Evolutionary conservation across 2,329 filamentous ascomycete species (phyloP), one percentile per base, ranked within the genome.

Genomic region (Colletotrichum sp.): DNA sequence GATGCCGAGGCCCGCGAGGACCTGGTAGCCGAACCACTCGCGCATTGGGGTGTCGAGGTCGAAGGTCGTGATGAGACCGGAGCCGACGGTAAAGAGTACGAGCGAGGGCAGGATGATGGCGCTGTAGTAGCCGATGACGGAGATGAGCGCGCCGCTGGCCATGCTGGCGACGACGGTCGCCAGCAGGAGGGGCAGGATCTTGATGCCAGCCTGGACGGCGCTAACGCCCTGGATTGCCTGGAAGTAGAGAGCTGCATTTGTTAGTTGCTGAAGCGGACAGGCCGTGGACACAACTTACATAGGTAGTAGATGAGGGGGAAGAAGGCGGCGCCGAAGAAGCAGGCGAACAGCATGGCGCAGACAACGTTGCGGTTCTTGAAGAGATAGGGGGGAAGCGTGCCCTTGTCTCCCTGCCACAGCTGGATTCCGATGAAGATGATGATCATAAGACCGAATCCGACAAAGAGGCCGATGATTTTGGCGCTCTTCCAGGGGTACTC

Each of bases 1-100:
- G 32, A 90, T 85, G 30, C 90, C 91, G 3, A 91, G 82, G 36
- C 91, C 91, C 21, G 86, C 83, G 28, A 93, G 80, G 57, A 90
- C 87, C 80, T 92, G 90, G 81, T 89, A 92, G 21, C 90, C 90
- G 77, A 92, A 90, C 91, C 91, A 93, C 48, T 86, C 82, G 15
- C 82, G 80, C 2, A 88, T 81, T 2, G 86, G 83, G 7, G 89
- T 91, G 78, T 85, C 77, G 4, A 89, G 83, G 36, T 82, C 81
- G 13, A 92, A 86, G 0, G 89, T 92, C 1, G 90, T 89, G 75
- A 93, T 85, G 70, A 93, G 86, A 18, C 90, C 91, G 4, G 85
- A 82, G 10, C 90, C 90, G 71, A 91, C 80, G 48, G 88, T 79
- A 78, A 80, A 84, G 64, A 86, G 81, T 69, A 87, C 74, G 76